Evolutionary conservation across 2,329 filamentous ascomycete genomes (phyloP), one percentile per base, ranked within the genome.

Genomic region (Graphilbum sp.): DNA sequence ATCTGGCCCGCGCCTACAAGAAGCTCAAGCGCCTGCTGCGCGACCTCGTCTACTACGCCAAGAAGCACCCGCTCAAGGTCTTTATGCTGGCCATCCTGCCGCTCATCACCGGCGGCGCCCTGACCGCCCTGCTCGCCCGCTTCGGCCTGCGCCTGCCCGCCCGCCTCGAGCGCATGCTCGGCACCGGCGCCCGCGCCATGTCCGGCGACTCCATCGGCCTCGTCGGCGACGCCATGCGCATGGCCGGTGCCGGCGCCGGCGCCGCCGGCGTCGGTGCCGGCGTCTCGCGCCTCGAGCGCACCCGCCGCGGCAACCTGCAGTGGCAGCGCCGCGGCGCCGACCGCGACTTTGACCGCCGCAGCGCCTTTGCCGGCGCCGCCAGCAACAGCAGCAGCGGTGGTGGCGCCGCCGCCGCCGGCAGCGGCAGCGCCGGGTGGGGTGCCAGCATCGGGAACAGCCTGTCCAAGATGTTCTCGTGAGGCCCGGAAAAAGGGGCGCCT

Each of bases 61-160:
- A 83, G 54, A 69, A 75, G 29, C 79, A 95, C 60, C 88, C 87
- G 0, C 61, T 85, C 53, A 92, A 92, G 61, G 82, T 93, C 35
- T 82, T 95, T 63, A 67, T 83, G 64, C 71, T 86, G 44, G 79
- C 94, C 45, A 70, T 95, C 50, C 75, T 95, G 70, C 88, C 88
- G 10, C 67, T 96, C 41, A 63, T 95, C 50, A 86, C 79, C 2
- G 84, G 84, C 37, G 88, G 88, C 24, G 79, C 83, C 21, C 60
- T 95, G 47, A 77, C 77, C 9, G 82, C 79, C 34, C 63, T 95
- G 33, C 69, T 94, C 34, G 72, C 73, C 29, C 75, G 77, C 52
- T 81, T 95, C 56, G 87, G 87, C 18, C 64, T 96, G 43, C 69
- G 78, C 44, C 57, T 94, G 45, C 87, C 87, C 1, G 64, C 66